phyloP scores from a whole-genome alignment of 257 asterid species.

The Nicotiana paniculata region DNA sequence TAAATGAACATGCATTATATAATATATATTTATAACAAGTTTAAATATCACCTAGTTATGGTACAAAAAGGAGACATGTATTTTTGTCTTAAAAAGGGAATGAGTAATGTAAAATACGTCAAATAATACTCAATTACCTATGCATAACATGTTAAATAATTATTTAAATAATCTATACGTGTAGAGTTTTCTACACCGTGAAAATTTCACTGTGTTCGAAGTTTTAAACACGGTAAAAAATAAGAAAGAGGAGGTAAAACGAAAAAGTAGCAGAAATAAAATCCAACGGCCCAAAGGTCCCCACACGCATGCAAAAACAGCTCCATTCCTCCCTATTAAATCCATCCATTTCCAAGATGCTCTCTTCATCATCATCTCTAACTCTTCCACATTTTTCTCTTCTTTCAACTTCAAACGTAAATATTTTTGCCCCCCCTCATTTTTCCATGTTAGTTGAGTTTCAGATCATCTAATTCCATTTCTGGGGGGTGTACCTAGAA shows the following conservation, averaged over 20 bases:
- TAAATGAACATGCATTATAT: too few species aligned
- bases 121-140: too few species aligned
- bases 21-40: too few species aligned
- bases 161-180: neutral
- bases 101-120: too few species aligned
- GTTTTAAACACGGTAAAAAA: neutral
- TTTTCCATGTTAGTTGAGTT: conserved; percentile 17
- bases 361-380: neutral
- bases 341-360: neutral
- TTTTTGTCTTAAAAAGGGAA: too few species aligned
- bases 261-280: conserved; percentile 3
- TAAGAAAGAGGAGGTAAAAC: neutral
- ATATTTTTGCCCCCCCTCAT: neutral
- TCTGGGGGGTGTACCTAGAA: neutral
- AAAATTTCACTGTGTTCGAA: neutral
- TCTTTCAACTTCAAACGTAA: neutral
- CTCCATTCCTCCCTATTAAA: neutral
- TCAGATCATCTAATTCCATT: conserved; percentile 2
- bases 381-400: neutral
- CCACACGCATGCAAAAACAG: conserved; percentile 13
- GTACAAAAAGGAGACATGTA: too few species aligned
- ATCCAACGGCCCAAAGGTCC: conserved; percentile 7
- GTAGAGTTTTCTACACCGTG: neutral
- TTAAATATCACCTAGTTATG: too few species aligned
- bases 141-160: too few species aligned